A percentile compares a stretch with the other conserved stretches of the same genome.
These are phyloP conservation scores for Porpolomopsis calyptriformis DNA, from an alignment of 768 basidiomycete species.

Conservation along the genomic window DNA sequence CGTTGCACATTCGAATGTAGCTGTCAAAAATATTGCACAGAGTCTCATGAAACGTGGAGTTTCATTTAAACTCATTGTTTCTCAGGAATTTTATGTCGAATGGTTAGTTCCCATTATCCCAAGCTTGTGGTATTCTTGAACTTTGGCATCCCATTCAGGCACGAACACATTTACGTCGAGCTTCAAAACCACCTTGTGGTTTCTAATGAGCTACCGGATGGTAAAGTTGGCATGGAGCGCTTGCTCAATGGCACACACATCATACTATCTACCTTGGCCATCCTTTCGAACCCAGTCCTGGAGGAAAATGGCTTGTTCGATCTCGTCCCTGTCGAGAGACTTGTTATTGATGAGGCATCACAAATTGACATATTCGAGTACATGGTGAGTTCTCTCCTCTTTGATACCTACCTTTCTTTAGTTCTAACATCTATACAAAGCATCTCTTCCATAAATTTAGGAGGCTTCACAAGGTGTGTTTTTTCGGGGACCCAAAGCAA, in stretches of 20 bases:
- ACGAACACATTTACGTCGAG: conserved; percentile 62
- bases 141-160: no score
- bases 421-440: no score
- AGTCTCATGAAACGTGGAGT: conserved; percentile 35
- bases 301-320: conserved; percentile 20
- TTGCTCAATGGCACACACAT: no score
- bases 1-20: conserved; percentile 77
- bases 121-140: no score
- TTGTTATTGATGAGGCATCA: conserved; percentile 58
- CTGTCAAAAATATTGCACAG: conserved; percentile 72
- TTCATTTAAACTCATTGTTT: conserved; percentile 71
- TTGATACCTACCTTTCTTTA: no score
- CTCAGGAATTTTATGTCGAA: conserved; percentile 48
- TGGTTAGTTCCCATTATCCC: conserved; percentile 37
- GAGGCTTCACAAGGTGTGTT: conserved; percentile 41
- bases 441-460: conserved; percentile 31
- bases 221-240: no score
- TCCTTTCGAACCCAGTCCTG: conserved; percentile 44
- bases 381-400: no score
- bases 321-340: conserved; percentile 33
- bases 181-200: conserved; percentile 42
- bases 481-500: conserved; percentile 61
- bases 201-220: conserved; percentile 31
- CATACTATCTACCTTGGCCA: conserved; percentile 66
- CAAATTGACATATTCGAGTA: conserved; percentile 48